Evolutionary conservation across 1,284 basidiomycete genomes (phyloP).

Genomic region (Sanghuangporus baumii): DNA sequence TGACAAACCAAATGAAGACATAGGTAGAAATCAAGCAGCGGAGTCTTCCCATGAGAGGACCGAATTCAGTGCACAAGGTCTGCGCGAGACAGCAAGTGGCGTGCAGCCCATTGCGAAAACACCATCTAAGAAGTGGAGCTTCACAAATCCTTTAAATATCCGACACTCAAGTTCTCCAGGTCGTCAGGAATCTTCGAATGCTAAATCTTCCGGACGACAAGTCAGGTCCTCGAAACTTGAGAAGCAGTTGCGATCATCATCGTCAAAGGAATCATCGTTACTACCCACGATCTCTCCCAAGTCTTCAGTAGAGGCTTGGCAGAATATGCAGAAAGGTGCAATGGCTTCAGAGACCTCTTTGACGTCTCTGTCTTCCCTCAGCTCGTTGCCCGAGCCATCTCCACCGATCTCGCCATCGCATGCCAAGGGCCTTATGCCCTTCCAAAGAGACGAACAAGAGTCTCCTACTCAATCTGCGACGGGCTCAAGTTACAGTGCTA

Average conservation of each 20-base stretch:
- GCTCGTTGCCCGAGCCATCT: conserved; percentile 45
- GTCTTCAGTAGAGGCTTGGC: conserved; percentile 49
- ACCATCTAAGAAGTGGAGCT: conserved; percentile 90
- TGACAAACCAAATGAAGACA: conserved; percentile 49
- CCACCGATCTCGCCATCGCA: conserved; percentile 41
- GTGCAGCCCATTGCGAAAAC: conserved; percentile 26
- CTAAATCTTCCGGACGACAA: conserved; percentile 51
- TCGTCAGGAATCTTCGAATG: conserved; percentile 39
- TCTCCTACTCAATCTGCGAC: conserved; percentile 60
- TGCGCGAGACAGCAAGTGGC: background rate
- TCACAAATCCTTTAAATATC: conserved; percentile 84
- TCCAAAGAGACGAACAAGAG: conserved; percentile 38
- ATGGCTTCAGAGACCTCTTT: conserved; percentile 73
- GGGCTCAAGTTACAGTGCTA: conserved; percentile 66
- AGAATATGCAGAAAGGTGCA: conserved; percentile 61
- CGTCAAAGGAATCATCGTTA: conserved; percentile 55
- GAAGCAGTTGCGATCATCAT: conserved; percentile 57
- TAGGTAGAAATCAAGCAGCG: conserved; percentile 22
- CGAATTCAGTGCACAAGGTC: background rate
- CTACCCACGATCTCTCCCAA: conserved; percentile 34
- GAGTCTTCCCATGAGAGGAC: background rate
- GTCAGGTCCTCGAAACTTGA: conserved; percentile 59
- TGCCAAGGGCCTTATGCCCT: background rate
- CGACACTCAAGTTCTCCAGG: conserved; percentile 66
- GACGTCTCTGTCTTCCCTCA: conserved; percentile 64